Base-by-base conservation (phyloP, 2,329 filamentous ascomycete genomes). In the Aureobasidium sp. region DNA sequence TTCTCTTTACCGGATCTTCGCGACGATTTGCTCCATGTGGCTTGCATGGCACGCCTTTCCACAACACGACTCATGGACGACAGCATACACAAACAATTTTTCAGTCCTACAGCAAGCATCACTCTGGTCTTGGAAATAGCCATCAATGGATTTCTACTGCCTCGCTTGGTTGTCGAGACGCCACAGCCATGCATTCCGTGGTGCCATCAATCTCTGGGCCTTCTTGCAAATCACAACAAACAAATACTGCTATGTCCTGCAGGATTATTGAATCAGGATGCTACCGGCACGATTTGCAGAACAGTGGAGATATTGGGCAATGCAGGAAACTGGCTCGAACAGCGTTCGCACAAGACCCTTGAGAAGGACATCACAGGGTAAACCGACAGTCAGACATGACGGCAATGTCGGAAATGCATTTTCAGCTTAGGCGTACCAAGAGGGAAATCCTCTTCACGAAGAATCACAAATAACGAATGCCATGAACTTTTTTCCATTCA, bases 381-480 rank as follows among this genome's bases (percentile, higher is more conserved):
- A 15, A 14, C 3, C 17, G 37, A 31, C 29, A 25, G n/a, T n/a
- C 12, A 27, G 53, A 29, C n/a, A 20, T 27, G 53, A 39, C 27
- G 25, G 27, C 4, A n/a, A 45, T 17, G 39, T 39, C 53, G 41
- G 20, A 45, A 17, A 9, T 44, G 52, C 39, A 20, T 34, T 9
- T 9, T n/a, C 5, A 1, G 3, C 22, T 42, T 11, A 57, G 53
- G 53, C 53, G 29, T 27, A 44, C 53, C 17, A 14, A n/a, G 45
- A 36, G 25, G 22, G 31, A 17, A 37, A 22, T 36, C 9, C 39
- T 22, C 45, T 36, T 3, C 3, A 34, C 45, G 39, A 41, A 57
- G 52, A 57, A 34, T n/a, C 39, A 57, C 39, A 39, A 57, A 22
- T 25, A 57, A 44, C 41, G 41, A 57, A 44, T 45, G 41, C 11